phyloP scores from a whole-genome alignment of 345 rosid genomes.

The Dimocarpus longan region DNA sequence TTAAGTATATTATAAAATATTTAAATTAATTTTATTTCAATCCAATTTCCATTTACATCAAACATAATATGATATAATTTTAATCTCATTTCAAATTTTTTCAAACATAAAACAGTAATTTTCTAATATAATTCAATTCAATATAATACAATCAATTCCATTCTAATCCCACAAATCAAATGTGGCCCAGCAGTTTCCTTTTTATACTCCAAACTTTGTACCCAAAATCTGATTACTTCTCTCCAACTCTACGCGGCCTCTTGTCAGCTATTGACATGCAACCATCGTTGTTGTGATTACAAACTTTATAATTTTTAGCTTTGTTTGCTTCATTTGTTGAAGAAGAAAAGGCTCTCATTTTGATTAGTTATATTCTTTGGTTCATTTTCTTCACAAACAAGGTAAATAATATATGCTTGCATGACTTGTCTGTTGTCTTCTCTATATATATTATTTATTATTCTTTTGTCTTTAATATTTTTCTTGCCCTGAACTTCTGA shows the following conservation, averaged over 20 bases:
- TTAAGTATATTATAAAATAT: no score
- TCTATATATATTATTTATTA: background rate
- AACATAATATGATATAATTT: no score
- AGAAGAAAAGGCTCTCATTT: constrained; percentile 40
- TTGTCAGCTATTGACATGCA: constrained; percentile 21
- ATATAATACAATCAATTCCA: no score
- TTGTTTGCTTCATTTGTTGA: constrained; percentile 46
- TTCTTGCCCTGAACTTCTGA: background rate
- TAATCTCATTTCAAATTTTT: no score
- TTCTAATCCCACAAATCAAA: no score
- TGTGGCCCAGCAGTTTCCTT: background rate
- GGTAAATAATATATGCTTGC: constrained; percentile 14
- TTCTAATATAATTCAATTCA: no score
- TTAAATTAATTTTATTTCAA: no score
- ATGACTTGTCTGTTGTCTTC: constrained; percentile 3
- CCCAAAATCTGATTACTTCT: constrained; percentile 12
- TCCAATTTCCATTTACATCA: no score
- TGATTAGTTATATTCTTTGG: constrained; percentile 9
- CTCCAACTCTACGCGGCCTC: constrained; percentile 20
- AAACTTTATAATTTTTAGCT: background rate
- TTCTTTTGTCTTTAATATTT: background rate
- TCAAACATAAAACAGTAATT: no score
- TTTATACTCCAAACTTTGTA: constrained; percentile 30
- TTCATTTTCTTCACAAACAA: constrained; percentile 36
- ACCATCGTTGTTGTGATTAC: constrained; percentile 10